phyloP scores from a whole-genome alignment of 2,329 filamentous ascomycete species.

The Dactylellina haptotyla region DNA sequence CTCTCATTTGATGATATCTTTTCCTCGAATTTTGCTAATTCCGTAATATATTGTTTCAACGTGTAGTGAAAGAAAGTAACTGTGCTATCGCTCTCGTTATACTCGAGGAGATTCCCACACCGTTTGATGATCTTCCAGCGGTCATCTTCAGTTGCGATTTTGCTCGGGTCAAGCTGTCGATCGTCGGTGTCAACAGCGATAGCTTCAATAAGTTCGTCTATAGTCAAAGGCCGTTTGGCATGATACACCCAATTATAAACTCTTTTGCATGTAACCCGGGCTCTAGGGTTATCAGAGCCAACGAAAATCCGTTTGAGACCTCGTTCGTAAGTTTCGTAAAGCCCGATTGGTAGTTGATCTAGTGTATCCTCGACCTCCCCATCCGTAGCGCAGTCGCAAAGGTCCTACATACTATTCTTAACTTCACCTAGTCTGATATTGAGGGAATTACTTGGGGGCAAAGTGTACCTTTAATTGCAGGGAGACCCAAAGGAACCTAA shows the following conservation, averaged over 20 bases:
- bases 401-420: conserved; percentile 44
- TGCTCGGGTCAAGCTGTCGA: background rate
- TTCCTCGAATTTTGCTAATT: background rate
- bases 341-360: conserved; percentile 57
- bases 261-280: background rate
- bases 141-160: conserved; percentile 1
- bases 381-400: conserved; percentile 58
- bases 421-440: background rate
- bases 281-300: background rate
- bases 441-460: background rate
- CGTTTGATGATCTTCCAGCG: conserved; percentile 36
- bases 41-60: conserved; percentile 41
- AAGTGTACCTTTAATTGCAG: conserved; percentile 56
- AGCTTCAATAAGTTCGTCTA: conserved; percentile 36
- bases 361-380: conserved; percentile 56
- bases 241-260: conserved; percentile 45
- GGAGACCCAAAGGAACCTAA: conserved; percentile 60
- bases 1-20: background rate
- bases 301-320: conserved; percentile 11
- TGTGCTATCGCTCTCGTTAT: conserved; percentile 22
- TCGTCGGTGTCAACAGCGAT: conserved; percentile 16
- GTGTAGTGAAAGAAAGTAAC: conserved; percentile 42
- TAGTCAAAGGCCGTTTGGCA: conserved; percentile 18
- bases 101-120: conserved; percentile 39
- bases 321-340: conserved; percentile 57